Conservation (phyloP, 345 rosid species). For the Eucalyptus pauciflora region DNA sequence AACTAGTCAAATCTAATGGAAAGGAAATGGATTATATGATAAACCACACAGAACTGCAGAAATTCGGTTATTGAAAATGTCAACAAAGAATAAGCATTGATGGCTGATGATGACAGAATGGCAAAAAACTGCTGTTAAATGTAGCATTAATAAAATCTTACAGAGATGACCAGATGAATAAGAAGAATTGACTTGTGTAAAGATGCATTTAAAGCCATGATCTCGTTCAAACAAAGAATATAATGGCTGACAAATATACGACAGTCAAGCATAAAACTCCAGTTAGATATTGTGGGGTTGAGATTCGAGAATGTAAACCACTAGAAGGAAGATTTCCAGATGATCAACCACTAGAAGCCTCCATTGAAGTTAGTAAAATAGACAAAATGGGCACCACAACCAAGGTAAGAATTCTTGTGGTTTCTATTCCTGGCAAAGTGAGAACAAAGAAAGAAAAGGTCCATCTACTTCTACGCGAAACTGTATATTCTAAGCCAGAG, state of each 20-base stretch:
- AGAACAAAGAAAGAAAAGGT: background rate
- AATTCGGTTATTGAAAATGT: background rate
- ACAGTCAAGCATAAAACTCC: background rate
- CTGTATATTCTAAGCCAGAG: background rate
- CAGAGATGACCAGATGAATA: background rate
- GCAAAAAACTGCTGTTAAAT: background rate
- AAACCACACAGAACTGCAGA: background rate
- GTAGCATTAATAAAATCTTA: background rate
- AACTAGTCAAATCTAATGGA: background rate
- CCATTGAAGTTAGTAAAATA: too few relatives aligned
- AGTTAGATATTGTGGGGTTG: background rate
- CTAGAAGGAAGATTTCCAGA: too few relatives aligned
- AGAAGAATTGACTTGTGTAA: background rate
- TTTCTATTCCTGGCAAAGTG: background rate
- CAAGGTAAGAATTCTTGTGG: background rate
- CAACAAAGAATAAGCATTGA: background rate
- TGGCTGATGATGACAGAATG: background rate
- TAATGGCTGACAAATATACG: background rate
- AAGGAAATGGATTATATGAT: background rate
- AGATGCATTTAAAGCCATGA: background rate
- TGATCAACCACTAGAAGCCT: too few relatives aligned
- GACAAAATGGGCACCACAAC: background rate
- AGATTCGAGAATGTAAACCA: background rate
- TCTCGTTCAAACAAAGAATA: background rate
- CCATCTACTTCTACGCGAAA: background rate